These are phyloP conservation scores for Agaricus bisporus DNA, from an alignment of 768 basidiomycete genomes.

Conservation along the genomic window DNA sequence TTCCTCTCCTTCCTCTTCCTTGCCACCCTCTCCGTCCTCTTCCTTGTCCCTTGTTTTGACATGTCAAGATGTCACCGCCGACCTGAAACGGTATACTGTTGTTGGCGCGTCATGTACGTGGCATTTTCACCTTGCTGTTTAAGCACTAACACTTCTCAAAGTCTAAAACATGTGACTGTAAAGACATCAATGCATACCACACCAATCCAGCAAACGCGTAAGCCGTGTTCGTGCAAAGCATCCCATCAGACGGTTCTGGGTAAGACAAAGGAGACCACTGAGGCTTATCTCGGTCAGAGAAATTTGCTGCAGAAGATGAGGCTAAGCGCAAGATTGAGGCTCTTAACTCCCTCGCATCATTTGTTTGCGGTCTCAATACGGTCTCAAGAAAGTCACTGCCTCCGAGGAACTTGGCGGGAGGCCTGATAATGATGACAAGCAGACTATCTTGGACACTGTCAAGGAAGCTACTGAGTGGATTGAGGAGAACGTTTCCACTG, in stretches of 20 bases:
- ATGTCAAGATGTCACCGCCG: constrained; percentile 59
- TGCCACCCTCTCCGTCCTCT: constrained; percentile 65
- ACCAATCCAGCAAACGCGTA: constrained; percentile 90
- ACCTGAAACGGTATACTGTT: constrained; percentile 37
- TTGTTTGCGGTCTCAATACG: too few species aligned
- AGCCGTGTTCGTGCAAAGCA: constrained; percentile 96
- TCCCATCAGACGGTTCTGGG: constrained; percentile 92
- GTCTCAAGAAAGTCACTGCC: constrained; percentile 80
- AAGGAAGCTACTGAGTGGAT: constrained; percentile 93
- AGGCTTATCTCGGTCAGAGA: constrained; percentile 98
- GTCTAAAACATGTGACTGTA: constrained; percentile 77
- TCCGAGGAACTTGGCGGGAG: constrained; percentile 90
- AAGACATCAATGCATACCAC: constrained; percentile 93
- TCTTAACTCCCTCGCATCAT: constrained; percentile 76
- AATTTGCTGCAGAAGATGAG: constrained; percentile 79
- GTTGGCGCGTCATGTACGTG: constrained; percentile 92
- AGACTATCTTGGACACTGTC: constrained; percentile 70
- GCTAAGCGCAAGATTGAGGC: constrained; percentile 77
- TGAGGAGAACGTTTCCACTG: constrained; percentile 74
- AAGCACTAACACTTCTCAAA: constrained; percentile 20
- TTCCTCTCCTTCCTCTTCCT: constrained; percentile 57
- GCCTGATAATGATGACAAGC: constrained; percentile 74
- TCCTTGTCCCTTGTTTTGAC: constrained; percentile 59
- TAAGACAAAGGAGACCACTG: constrained; percentile 99
- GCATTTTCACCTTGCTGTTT: neutral